Base-by-base conservation (phyloP, 352 stramenopile species). In the Phytophthora ramorum region DNA sequence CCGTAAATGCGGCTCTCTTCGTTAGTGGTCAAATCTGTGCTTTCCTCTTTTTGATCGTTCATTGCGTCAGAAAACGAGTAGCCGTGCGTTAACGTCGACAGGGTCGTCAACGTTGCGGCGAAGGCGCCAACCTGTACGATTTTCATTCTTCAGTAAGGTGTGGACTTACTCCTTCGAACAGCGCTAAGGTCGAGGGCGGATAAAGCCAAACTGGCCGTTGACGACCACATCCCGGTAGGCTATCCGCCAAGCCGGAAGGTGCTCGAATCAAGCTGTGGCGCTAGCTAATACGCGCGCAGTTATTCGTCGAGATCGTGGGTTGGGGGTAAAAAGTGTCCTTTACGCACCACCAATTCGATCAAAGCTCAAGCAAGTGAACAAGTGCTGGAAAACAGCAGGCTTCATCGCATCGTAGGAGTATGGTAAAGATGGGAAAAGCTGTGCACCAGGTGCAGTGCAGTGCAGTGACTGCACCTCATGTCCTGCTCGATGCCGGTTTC, bases 1-100 rank as follows among this genome's bases (percentile, higher is more conserved):
- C 52, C 61, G 16, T 48, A 66, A 54, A 63, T 71, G 34, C 76
- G 78, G 32, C 24, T 72, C 26, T 72, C 63, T 35, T 71, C 62
- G 22, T 75, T 71, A 1, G 30, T 46, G 16, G 67, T 64, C 20
- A 75, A 55, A 17, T 43, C 62, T 5, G 58, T 67, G 56, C 44
- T 67, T 24, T 66, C 54, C n/a, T 35, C 16, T 24, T 26, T 46
- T 7, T 46, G 7, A 24, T 26, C 8, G 17, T 26, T 13, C 3
- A 6, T 34, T 16, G 54, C 26, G 4, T 67, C 49, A 2, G 49
- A 60, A 49, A 75, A 75, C 28, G 50, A 62, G 30, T 68, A 75
- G 3, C 55, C 66, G 38, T 68, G 43, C 16, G 56, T 24, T 5
- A 53, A 46, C 10, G 56, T 57, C 34, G 47, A 47, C 14, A 68